Evolutionary conservation across 1,284 basidiomycete genomes (phyloP).

Genomic region (Naganishia albida): DNA sequence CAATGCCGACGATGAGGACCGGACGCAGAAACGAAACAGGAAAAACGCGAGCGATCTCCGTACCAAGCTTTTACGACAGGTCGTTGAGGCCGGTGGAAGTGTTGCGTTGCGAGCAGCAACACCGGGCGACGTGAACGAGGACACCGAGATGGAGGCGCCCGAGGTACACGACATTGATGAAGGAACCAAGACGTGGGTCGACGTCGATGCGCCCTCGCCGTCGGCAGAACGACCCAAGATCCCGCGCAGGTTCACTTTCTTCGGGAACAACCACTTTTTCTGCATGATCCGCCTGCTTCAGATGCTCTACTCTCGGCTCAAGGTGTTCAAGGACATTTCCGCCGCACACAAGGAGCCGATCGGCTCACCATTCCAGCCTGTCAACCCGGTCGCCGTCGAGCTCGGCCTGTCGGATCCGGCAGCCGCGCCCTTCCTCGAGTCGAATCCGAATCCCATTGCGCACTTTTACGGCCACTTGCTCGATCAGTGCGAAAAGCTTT

Average conservation of each 20-base stretch:
- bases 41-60: conserved; percentile 67
- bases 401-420: conserved; percentile 65
- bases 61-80: conserved; percentile 70
- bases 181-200: conserved; percentile 56
- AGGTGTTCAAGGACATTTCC: conserved; percentile 72
- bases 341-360: conserved; percentile 54
- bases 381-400: conserved; percentile 61
- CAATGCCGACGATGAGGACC: conserved; percentile 55
- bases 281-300: conserved; percentile 79
- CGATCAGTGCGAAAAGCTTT: conserved; percentile 89
- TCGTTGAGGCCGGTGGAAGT: conserved; percentile 53
- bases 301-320: conserved; percentile 83
- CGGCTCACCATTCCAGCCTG: conserved; percentile 49
- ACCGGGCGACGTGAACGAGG: conserved; percentile 40
- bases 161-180: conserved; percentile 46
- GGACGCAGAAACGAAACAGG: conserved; percentile 48
- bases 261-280: conserved; percentile 91
- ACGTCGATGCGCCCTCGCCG: conserved; percentile 49
- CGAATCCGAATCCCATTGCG: conserved; percentile 57
- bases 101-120: conserved; percentile 64
- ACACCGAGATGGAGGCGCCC: conserved; percentile 30
- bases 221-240: conserved; percentile 10
- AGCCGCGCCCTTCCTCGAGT: conserved; percentile 53
- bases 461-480: conserved; percentile 86
- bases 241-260: conserved; percentile 63